These are phyloP conservation scores for Sporisorium iseilematis-ciliati DNA, from an alignment of 1,284 basidiomycete genomes.

Conservation along the genomic window DNA sequence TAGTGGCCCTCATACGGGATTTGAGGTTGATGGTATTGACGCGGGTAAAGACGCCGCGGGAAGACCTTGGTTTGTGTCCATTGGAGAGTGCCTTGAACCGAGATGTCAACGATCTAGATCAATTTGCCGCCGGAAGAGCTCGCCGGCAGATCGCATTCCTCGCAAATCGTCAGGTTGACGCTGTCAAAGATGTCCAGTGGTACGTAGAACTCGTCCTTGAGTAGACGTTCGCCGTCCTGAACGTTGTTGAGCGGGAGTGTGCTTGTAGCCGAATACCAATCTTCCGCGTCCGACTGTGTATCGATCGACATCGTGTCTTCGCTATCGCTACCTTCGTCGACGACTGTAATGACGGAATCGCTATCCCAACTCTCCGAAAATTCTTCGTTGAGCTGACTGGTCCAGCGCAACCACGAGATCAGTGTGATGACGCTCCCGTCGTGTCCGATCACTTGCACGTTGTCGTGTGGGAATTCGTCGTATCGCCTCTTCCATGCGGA, in stretches of 20 bases:
- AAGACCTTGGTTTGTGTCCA: too few relatives aligned
- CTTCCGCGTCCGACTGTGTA: background rate
- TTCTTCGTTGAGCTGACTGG: background rate
- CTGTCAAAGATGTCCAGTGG: background rate
- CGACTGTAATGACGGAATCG: background rate
- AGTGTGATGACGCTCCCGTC: background rate
- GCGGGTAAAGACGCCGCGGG: too few relatives aligned
- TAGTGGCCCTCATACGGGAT: too few relatives aligned
- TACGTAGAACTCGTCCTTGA: background rate
- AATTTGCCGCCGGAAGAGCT: constrained; percentile 9
- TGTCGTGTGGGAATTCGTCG: too few relatives aligned
- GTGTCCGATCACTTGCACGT: background rate
- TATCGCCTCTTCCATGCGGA: background rate
- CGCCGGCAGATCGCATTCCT: background rate
- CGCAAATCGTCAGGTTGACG: background rate
- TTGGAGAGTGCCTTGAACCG: too few relatives aligned
- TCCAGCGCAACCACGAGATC: background rate
- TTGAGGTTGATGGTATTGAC: too few relatives aligned
- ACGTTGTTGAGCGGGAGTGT: background rate
- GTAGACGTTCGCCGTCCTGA: background rate
- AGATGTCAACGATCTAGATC: background rate
- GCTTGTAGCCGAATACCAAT: background rate
- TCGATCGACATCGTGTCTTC: background rate
- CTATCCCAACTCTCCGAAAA: background rate
- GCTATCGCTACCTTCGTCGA: background rate